Evolutionary conservation across 257 asterid genomes (phyloP).

Genomic region (Misopates orontium): DNA sequence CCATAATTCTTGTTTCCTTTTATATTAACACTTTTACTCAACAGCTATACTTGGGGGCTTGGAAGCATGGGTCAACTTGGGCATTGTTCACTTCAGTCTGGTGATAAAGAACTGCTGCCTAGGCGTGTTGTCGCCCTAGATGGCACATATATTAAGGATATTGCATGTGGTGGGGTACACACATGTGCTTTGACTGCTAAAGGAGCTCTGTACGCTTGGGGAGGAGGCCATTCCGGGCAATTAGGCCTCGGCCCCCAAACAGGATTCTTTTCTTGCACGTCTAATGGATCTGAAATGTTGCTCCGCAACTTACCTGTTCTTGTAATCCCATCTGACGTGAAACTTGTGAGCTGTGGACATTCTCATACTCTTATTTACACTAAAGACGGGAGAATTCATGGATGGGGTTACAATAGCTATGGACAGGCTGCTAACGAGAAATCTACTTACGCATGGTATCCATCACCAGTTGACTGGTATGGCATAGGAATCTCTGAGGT

Average conservation of each 20-base stretch:
- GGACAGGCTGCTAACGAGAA: slow-evolving; percentile 98
- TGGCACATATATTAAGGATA: slow-evolving; percentile 54
- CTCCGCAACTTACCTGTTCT: slow-evolving; percentile 81
- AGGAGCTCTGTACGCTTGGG: slow-evolving; percentile 95
- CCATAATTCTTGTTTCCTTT: slow-evolving; percentile 16
- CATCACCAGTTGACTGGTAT: slow-evolving; percentile 97
- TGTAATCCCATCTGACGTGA: slow-evolving; percentile 74
- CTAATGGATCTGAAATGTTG: slow-evolving; percentile 64
- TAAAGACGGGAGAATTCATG: slow-evolving; percentile 84
- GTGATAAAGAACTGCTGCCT: slow-evolving; percentile 81
- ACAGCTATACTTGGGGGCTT: slow-evolving; percentile 97
- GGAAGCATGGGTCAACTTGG: slow-evolving; percentile 99
- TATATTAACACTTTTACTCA: slow-evolving; percentile 8
- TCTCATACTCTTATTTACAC: slow-evolving; percentile 88
- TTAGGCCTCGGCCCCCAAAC: slow-evolving; percentile 86
- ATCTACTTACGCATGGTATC: slow-evolving; percentile 91
- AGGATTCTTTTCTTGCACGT: slow-evolving; percentile 60
- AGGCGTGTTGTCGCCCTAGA: slow-evolving; percentile 83
- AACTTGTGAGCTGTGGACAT: slow-evolving; percentile 85
- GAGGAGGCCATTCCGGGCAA: slow-evolving; percentile 93
- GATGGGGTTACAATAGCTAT: slow-evolving; percentile 97
- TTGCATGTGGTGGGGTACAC: slow-evolving; percentile 94
- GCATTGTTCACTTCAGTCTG: slow-evolving; percentile 84
- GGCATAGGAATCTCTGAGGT: slow-evolving; percentile 17
- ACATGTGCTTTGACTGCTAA: slow-evolving; percentile 81